Percentiles rank a stretch among this genome's conserved stretches.
These are phyloP conservation scores for Boletus rubescentipes DNA, from an alignment of 768 basidiomycete genomes.

Conservation along the genomic window DNA sequence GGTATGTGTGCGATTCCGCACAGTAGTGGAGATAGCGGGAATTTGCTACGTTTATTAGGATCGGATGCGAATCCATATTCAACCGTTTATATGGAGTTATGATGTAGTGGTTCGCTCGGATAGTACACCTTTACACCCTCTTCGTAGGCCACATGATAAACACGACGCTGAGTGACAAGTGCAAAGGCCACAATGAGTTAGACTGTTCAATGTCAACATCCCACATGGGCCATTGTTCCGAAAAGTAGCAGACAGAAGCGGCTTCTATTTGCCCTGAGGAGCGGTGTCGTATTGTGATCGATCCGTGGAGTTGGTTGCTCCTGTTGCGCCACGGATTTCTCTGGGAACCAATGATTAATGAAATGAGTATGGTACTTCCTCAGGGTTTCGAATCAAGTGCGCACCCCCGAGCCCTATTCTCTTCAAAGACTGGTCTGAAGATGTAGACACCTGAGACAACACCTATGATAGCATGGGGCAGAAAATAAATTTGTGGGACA, in stretches of 20 bases:
- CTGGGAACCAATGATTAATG: slow-evolving; percentile 9
- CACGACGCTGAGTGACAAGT: background rate
- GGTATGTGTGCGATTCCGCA: slow-evolving; percentile 1
- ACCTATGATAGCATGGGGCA: slow-evolving; percentile 37
- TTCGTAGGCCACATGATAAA: slow-evolving; percentile 10
- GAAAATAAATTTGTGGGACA: slow-evolving; percentile 1
- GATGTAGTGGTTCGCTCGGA: slow-evolving; percentile 8
- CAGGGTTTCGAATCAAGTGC: background rate
- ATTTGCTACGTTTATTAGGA: slow-evolving; percentile 23
- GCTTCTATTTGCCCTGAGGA: slow-evolving; percentile 11
- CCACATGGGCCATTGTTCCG: background rate
- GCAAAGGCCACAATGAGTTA: background rate
- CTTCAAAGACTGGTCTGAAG: slow-evolving; percentile 51
- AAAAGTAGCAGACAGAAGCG: background rate
- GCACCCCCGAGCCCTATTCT: slow-evolving; percentile 14
- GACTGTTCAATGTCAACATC: background rate
- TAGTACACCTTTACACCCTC: slow-evolving; percentile 16
- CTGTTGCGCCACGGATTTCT: slow-evolving; percentile 1
- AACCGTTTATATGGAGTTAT: slow-evolving; percentile 2
- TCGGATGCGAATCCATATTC: slow-evolving; percentile 9
- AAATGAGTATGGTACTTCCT: background rate
- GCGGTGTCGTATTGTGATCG: slow-evolving; percentile 1
- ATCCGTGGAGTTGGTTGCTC: background rate
- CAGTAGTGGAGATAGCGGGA: slow-evolving; percentile 31
- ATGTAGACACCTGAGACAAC: slow-evolving; percentile 64